Conservation (phyloP, 768 basidiomycete species). For the Pleurotus tuber-regium region DNA sequence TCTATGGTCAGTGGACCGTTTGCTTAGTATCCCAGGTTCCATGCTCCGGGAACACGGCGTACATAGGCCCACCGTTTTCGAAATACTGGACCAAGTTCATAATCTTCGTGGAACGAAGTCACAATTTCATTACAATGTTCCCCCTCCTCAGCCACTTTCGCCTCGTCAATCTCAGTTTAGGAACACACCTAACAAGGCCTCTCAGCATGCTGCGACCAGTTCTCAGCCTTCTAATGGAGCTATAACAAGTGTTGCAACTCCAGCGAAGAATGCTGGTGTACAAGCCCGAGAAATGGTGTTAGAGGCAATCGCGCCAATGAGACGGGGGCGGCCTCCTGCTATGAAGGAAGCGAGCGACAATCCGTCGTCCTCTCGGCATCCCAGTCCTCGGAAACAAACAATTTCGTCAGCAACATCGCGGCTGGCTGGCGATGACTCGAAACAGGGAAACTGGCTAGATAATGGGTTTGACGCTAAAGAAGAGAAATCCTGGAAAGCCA, state of each 20-base stretch:
- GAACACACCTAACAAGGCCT: slow-evolving; percentile 20
- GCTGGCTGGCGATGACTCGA: slow-evolving; percentile 12
- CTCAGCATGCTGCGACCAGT: slow-evolving; percentile 1
- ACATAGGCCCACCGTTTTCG: slow-evolving; percentile 85
- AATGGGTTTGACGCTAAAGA: slow-evolving; percentile 37
- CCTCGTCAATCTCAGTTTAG: slow-evolving; percentile 25
- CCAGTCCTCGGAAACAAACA: slow-evolving; percentile 32
- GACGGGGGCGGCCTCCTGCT: slow-evolving; percentile 58
- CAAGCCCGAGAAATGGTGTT: slow-evolving; percentile 76
- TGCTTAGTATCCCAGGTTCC: slow-evolving; percentile 51
- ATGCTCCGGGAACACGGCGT: slow-evolving; percentile 92
- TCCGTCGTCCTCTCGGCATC: slow-evolving; percentile 27
- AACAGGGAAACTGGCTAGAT: slow-evolving; percentile 31
- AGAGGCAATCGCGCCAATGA: slow-evolving; percentile 79
- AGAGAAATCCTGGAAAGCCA: slow-evolving; percentile 47
- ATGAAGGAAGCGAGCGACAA: slow-evolving; percentile 20
- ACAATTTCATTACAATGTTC: slow-evolving; percentile 65
- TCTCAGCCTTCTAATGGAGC: background rate
- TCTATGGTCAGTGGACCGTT: no score
- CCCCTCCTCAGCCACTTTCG: slow-evolving; percentile 44
- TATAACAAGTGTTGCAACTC: slow-evolving; percentile 19
- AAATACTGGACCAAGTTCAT: slow-evolving; percentile 81
- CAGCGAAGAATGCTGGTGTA: slow-evolving; percentile 48
- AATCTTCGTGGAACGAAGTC: slow-evolving; percentile 85
- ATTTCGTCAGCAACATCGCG: slow-evolving; percentile 13